Evolutionary conservation across 192 early-diverging fungal species (phyloP), one percentile per base, ranked within the genome.

Genomic region (Gigaspora rosea): DNA sequence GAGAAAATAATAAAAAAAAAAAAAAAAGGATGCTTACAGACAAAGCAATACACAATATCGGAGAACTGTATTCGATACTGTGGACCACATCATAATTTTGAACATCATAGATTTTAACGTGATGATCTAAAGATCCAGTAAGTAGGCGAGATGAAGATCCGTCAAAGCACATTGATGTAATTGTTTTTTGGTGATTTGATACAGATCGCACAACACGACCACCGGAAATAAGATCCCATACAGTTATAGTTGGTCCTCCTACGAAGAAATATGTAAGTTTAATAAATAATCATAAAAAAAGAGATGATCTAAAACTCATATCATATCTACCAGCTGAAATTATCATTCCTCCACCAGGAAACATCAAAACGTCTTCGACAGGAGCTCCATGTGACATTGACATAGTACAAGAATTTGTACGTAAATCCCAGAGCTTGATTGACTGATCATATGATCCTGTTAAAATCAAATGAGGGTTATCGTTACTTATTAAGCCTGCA

Each of bases 401-500:
- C 80, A 93, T 89, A 15, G 86, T 85, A 84, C 94, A 92, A 18
- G 66, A 70, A 71, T 92, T 89, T 33, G 92, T 84, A 36, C 97
- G 90, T 77, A 92, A 80, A 82, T 99, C 97, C 94, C 95, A 99
- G 20, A 98, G 83, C 75, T 90, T 91, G 36, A 98, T 91, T 33
- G 95, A 95, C 78, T 97, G 94, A 85, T 99, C 97, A 78, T 99
- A 99, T 2, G 96, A 97, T 8, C 97, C 95, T 2, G 94, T 89
- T 15, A 91, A 78, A 64, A 99, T 79, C 73, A 99, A 70, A 56
- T 94, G 87, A 52, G 93, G 92, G 82, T 95, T 96, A 35, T 91
- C 90, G 47, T 83, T 80, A 54, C 86, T 89, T 74, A 95, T 88
- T 57, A 88, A 81, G 10, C 90, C 95, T 32, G 89, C 83, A 16